phyloP scores from a whole-genome alignment of 2,329 filamentous ascomycete species.

The Epichloe brachyelytri region DNA sequence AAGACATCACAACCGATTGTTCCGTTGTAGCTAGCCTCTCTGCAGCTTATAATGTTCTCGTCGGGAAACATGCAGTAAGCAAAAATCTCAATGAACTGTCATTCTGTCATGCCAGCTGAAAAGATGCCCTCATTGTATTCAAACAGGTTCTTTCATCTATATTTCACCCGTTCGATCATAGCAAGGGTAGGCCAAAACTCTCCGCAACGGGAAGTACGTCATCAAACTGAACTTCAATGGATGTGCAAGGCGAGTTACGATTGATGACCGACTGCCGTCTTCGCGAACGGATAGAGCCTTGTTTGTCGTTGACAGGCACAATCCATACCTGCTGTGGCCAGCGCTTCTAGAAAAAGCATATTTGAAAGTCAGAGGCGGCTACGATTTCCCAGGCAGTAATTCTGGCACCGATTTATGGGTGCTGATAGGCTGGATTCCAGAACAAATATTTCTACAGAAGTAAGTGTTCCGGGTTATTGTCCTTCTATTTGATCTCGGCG shows the following conservation, averaged over 20 bases:
- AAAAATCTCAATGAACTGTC: background rate
- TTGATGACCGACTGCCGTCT: constrained; percentile 77
- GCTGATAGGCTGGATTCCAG: constrained; percentile 89
- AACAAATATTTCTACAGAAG: constrained; percentile 83
- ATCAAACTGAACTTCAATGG: constrained; percentile 94
- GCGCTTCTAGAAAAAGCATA: constrained; percentile 93
- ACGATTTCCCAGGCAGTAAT: constrained; percentile 96
- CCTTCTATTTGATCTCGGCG: background rate
- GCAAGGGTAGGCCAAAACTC: constrained; percentile 41
- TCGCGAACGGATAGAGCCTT: constrained; percentile 64
- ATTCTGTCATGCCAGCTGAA: background rate
- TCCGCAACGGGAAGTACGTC: constrained; percentile 77
- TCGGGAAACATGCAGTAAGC: constrained; percentile 54
- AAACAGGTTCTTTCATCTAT: constrained; percentile 54
- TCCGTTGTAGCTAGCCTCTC: constrained; percentile 94
- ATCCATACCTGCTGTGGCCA: constrained; percentile 77
- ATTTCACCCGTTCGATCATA: constrained; percentile 61
- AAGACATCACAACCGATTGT: constrained; percentile 92
- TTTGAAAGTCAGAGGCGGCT: constrained; percentile 85
- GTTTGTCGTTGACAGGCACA: constrained; percentile 76
- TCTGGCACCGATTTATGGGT: constrained; percentile 92
- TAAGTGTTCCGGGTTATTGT: constrained; percentile 14
- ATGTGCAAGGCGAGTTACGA: constrained; percentile 71
- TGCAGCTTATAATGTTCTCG: constrained; percentile 58
- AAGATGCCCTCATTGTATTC: too few species aligned